These are phyloP conservation scores for Leishmania guyanensis DNA, from an alignment of 208 protist genomes.

Conservation along the genomic window DNA sequence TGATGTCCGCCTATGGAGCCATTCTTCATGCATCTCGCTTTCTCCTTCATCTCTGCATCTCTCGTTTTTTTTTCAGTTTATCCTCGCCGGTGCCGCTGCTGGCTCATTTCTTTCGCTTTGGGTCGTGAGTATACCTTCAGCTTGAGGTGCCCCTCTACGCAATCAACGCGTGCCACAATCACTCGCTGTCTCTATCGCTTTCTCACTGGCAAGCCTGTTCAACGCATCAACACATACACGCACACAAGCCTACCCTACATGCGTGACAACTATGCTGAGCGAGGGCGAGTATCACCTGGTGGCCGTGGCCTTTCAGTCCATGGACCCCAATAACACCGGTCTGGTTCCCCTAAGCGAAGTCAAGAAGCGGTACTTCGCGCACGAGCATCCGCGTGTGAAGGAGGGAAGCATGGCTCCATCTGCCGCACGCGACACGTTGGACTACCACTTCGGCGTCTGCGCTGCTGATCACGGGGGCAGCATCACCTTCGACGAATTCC, in stretches of 20 bases:
- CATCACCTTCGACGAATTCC: conserved; percentile 83
- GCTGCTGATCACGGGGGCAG: conserved; percentile 48
- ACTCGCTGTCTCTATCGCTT: background rate
- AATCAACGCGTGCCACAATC: background rate
- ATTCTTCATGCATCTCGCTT: background rate
- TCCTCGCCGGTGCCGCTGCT: background rate
- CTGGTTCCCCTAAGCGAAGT: conserved; percentile 56
- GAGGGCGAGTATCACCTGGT: conserved; percentile 38
- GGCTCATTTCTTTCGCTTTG: background rate
- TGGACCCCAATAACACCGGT: conserved; percentile 46
- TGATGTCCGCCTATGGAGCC: too few species aligned
- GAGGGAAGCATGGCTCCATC: conserved; percentile 74
- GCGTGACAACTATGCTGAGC: conserved; percentile 20
- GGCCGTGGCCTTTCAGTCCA: conserved; percentile 57
- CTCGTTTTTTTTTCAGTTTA: too few species aligned
- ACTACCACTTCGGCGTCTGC: conserved; percentile 60
- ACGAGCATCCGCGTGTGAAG: conserved; percentile 77
- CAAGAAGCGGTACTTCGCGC: conserved; percentile 56
- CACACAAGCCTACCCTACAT: background rate
- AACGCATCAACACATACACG: background rate
- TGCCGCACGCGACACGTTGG: conserved; percentile 58
- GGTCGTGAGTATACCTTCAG: background rate
- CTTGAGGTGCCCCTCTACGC: background rate
- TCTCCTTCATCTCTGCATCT: background rate
- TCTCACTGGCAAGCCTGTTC: background rate